These are phyloP conservation scores for Penicillium sp. DNA, from an alignment of 2,329 filamentous ascomycete genomes.

Conservation along the genomic window DNA sequence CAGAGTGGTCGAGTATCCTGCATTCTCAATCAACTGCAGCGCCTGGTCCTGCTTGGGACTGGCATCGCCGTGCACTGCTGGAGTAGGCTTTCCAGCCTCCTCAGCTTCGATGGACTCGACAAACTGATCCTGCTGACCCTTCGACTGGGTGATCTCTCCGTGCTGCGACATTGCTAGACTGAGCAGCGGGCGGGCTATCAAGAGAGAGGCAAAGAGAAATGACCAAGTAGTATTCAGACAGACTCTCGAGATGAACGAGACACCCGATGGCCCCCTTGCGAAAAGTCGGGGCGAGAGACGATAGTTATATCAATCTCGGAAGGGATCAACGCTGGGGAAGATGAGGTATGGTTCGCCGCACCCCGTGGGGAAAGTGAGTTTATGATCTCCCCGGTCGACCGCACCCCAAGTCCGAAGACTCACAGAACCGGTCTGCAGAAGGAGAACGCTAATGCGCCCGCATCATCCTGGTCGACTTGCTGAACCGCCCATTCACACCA, in stretches of 20 bases:
- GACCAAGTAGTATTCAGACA: not conserved
- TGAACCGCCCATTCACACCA: constrained; percentile 7
- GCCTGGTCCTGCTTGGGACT: constrained; percentile 50
- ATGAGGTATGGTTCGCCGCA: constrained; percentile 11
- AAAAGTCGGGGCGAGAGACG: not conserved
- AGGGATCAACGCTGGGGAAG: constrained; percentile 2
- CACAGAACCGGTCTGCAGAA: constrained; percentile 1
- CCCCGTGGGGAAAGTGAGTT: constrained; percentile 34
- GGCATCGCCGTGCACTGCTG: not conserved
- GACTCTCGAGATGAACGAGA: not conserved
- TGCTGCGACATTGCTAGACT: constrained; percentile 25
- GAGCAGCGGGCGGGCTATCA: not conserved
- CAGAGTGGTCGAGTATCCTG: constrained; percentile 52
- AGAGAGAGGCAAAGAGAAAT: not conserved
- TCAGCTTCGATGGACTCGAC: constrained; percentile 33
- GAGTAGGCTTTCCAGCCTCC: not conserved
- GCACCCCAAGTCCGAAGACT: constrained; percentile 15
- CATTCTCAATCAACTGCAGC: constrained; percentile 53
- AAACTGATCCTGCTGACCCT: constrained; percentile 30
- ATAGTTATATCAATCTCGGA: constrained; percentile 5
- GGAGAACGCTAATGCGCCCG: not conserved
- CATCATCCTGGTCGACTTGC: constrained; percentile 10
- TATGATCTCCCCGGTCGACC: constrained; percentile 25
- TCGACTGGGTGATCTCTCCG: constrained; percentile 19
- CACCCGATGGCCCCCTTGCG: too few species aligned